These are phyloP conservation scores for Heteromeles arbutifolia DNA, from an alignment of 306 rosid genomes.

Conservation along the genomic window DNA sequence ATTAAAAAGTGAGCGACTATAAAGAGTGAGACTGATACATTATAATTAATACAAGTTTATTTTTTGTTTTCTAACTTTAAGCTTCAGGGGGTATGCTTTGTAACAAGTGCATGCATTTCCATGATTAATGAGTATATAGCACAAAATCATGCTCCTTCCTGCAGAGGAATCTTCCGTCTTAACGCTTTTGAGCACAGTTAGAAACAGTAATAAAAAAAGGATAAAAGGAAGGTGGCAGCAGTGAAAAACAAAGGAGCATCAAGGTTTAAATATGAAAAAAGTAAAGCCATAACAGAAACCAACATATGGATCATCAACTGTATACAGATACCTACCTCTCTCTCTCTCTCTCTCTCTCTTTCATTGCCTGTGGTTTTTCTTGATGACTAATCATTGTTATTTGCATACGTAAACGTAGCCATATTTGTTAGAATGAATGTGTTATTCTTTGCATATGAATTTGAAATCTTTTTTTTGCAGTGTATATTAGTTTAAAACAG, in stretches of 20 bases:
- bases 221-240: background rate
- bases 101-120: background rate
- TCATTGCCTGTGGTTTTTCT: background rate
- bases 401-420: too few species aligned
- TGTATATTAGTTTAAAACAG: background rate
- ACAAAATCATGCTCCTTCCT: background rate
- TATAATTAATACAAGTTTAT: background rate
- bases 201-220: slow-evolving; percentile 7
- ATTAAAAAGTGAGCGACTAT: background rate
- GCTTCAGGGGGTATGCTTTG: background rate
- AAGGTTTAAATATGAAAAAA: background rate
- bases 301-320: background rate
- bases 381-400: background rate
- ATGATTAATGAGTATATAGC: background rate
- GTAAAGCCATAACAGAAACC: background rate
- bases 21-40: too few species aligned
- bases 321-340: background rate
- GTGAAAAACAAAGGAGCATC: background rate
- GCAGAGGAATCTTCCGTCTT: slow-evolving; percentile 14
- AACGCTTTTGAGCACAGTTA: background rate
- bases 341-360: background rate
- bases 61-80: background rate
- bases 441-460: background rate
- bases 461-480: background rate
- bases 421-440: too few species aligned